Evolutionary conservation across 495 filamentous ascomycete species (phyloP), one percentile per base, ranked within the genome.

Genomic region (Aspergillus olivimuriae): DNA sequence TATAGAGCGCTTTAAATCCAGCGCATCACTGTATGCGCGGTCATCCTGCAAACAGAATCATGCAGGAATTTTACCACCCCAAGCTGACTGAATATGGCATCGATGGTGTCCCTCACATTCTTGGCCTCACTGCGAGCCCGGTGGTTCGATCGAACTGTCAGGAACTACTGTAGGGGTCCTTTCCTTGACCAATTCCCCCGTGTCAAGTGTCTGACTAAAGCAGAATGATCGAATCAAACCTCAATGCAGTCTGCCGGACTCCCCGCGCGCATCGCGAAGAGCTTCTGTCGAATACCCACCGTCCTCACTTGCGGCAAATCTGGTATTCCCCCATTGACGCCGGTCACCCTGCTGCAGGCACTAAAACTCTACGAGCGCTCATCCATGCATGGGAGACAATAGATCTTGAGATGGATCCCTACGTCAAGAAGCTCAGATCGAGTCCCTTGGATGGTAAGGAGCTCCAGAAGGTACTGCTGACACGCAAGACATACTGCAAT

Each of bases 101-200:
- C 2, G 45, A 64, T 21, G 44, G 57, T 12, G 66, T 86, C 7
- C 91, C 92, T 0, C 65, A 68, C 10, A 89, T 96, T 40, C 66
- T 96, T 7, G 91, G 90, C 4, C 73, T 97, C 2, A 89, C 86
- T 15, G 91, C 91, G 0, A 94, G 87, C 52, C 91, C 91, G 0
- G 70, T 90, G 8, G 77, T 86, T 44, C 74, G 58, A 21, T 64
- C 58, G 0, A 58, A 34, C 1, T 19, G 12, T 1, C 28, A 51
- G 4, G 70, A 59, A 68, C 73, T 44, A 18, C 23, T 44, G 63
- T 67, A 17, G 31, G 58, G 19, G 5, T 14, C 10, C 9, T 23
- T 11, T 8, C 6, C 21, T 5, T 19, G 14, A 12, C 2, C 30
- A n/a, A 15, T 30, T n/a, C n/a, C n/a, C n/a, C n/a, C n/a, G n/a